These are phyloP conservation scores for Stentor roeselii DNA, from an alignment of 73 alveolate genomes.

Conservation along the genomic window DNA sequence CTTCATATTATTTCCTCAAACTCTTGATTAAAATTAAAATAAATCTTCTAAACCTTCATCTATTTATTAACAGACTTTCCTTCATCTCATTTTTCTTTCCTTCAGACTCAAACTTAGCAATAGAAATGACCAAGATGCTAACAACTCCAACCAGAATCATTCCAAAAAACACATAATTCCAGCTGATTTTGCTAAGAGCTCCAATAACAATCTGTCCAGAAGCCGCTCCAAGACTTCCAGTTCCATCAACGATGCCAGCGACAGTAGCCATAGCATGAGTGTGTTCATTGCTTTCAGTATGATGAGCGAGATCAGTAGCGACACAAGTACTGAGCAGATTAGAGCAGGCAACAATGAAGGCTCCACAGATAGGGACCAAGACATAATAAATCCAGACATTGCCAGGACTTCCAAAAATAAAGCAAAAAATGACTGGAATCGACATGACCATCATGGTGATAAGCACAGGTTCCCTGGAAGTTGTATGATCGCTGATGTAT, in stretches of 20 bases:
- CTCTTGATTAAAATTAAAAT: background rate
- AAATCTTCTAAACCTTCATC: background rate
- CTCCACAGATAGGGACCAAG: slow-evolving; percentile 17
- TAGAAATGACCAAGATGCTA: background rate
- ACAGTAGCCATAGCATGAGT: slow-evolving; percentile 38
- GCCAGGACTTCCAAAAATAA: background rate
- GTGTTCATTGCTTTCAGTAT: background rate
- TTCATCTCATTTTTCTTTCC: background rate
- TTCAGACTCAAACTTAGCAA: background rate
- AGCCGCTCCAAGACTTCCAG: slow-evolving; percentile 30
- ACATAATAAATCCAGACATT: slow-evolving; percentile 15
- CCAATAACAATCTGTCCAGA: slow-evolving; percentile 31
- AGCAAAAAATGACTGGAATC: slow-evolving; percentile 3
- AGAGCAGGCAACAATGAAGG: slow-evolving; percentile 24
- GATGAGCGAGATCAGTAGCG: slow-evolving; percentile 19
- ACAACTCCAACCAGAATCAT: background rate
- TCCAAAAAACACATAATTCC: background rate
- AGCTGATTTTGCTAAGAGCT: too few relatives aligned
- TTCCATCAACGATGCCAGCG: slow-evolving; percentile 34
- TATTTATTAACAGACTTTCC: background rate
- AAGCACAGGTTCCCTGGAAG: background rate
- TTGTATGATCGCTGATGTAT: background rate
- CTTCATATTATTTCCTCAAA: background rate
- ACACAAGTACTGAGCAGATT: slow-evolving; percentile 23
- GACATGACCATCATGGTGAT: slow-evolving; percentile 7